Percentiles rank a stretch among this genome's conserved stretches.
These are phyloP conservation scores for Elsinoe fawcettii DNA, from an alignment of 2,329 filamentous ascomycete genomes.

Conservation along the genomic window DNA sequence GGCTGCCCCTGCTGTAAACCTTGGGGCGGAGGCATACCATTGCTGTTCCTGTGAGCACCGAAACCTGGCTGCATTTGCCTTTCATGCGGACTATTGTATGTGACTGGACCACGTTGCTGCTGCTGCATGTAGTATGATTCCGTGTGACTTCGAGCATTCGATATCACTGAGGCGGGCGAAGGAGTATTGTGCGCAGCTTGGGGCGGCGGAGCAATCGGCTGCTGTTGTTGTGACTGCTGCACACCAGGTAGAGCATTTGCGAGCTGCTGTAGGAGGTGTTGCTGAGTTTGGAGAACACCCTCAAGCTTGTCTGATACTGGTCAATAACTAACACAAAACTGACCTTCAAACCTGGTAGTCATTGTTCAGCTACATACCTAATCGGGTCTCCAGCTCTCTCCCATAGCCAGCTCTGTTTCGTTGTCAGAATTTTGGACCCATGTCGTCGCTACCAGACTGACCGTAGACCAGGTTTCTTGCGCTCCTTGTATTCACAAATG, in stretches of 20 bases:
- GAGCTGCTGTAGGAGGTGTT: conserved; percentile 40
- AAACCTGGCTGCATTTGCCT: conserved; percentile 9
- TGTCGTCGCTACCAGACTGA: conserved; percentile 13
- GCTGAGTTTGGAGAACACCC: conserved; percentile 37
- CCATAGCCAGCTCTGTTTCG: conserved; percentile 38
- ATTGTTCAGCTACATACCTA: conserved; percentile 39
- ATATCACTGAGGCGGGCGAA: conserved; percentile 7
- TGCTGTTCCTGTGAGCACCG: conserved; percentile 17
- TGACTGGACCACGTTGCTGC: background rate
- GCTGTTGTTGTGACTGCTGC: background rate
- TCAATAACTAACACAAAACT: conserved; percentile 7
- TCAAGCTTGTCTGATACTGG: conserved; percentile 38
- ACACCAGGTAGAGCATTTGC: conserved; percentile 18
- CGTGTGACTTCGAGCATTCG: conserved; percentile 4
- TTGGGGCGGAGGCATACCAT: conserved; percentile 18
- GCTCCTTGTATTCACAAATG: conserved; percentile 59
- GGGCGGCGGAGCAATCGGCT: conserved; percentile 17
- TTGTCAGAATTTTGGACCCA: conserved; percentile 1
- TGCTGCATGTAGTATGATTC: conserved; percentile 10
- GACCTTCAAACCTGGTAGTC: background rate
- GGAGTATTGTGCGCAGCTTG: conserved; percentile 1
- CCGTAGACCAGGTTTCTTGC: conserved; percentile 59
- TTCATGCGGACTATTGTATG: conserved; percentile 21
- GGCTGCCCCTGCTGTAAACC: conserved; percentile 21
- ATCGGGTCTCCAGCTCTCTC: conserved; percentile 52